phyloP scores from a whole-genome alignment of 805 yeast species.

The Candida krabiensis region DNA sequence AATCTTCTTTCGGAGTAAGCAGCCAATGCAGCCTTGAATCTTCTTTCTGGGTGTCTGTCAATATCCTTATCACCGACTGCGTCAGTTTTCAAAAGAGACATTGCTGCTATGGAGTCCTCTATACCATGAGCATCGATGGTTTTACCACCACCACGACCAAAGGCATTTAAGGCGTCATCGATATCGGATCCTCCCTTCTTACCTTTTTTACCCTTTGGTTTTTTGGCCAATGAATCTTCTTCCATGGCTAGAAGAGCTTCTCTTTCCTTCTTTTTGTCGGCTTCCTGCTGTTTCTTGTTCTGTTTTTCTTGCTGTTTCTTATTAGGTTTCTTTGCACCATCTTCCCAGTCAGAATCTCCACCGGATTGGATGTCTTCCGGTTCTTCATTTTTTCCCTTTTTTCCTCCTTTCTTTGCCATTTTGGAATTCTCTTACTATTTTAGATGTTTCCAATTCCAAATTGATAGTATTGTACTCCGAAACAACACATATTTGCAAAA shows the following conservation, averaged over 20 bases:
- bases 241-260: conserved; percentile 66
- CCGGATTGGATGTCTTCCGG: conserved; percentile 38
- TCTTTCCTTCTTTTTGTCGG: conserved; percentile 78
- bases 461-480: too few species aligned
- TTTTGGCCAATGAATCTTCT: conserved; percentile 48
- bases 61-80: conserved; percentile 62
- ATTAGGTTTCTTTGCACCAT: conserved; percentile 68
- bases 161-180: conserved; percentile 62
- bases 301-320: conserved; percentile 70
- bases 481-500: too few species aligned
- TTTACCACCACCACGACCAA: conserved; percentile 38
- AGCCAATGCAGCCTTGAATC: conserved; percentile 77
- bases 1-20: conserved; percentile 71
- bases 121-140: conserved; percentile 71
- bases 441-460: background rate
- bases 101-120: conserved; percentile 77
- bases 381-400: conserved; percentile 53
- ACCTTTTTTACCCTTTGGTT: conserved; percentile 66
- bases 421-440: conserved; percentile 1
- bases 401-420: conserved; percentile 33
- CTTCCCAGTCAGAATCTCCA: conserved; percentile 59
- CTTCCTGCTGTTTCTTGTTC: conserved; percentile 73
- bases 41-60: conserved; percentile 86
- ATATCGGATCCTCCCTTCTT: conserved; percentile 47
- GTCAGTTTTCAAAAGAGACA: conserved; percentile 59